Base-by-base conservation (phyloP, 139 green algal species). In the Astrephomene gubernaculifera region DNA sequence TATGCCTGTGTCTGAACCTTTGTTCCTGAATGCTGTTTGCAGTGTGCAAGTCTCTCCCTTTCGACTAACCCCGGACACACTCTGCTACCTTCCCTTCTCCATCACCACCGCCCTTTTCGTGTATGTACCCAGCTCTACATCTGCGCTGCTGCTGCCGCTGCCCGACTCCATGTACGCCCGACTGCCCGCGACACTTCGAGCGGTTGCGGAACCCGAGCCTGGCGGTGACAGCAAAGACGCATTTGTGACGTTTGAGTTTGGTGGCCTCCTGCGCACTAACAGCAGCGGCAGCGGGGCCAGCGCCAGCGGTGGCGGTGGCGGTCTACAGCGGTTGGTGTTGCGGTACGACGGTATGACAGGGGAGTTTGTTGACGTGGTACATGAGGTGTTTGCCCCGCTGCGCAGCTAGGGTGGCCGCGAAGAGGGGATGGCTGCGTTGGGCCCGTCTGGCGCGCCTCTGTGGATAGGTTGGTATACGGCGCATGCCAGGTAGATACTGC, bases 201-300 rank as follows among this genome's bases (percentile, higher is more conserved):
- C 22, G 8, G 29, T 31, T 25, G 63, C 31, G 33, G 63, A 9
- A 41, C 10, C 63, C 24, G 63, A 9, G 31, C 2, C 31, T 27
- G 63, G 33, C 31, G 4, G 31, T 10, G 31, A 10, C 63, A 68
- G 60, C 60, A 68, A 14, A 27, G 12, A n/a, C 31, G 63, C 21
- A 31, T 71, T 71, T 71, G 63, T 43, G 63, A 43, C 21, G 63
- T 71, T 71, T 71, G 63, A 71, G 63, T 71, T 71, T 7, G 63
- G 63, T 4, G 63, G 63, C 4, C 63, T 71, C 31, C 63, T 71
- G 63, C 63, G 31, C 31, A 22, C 12, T 17, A 12, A 12, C 49
- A 12, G 14, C 49, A 17, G 49, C 49, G 49, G 49, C 49, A 25
- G 49, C 49, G 17, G 49, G n/a, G n/a, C n/a, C n/a, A 12, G 49